Evolutionary conservation across 2,329 filamentous ascomycete genomes (phyloP).

Genomic region (Aspergillus niger): DNA sequence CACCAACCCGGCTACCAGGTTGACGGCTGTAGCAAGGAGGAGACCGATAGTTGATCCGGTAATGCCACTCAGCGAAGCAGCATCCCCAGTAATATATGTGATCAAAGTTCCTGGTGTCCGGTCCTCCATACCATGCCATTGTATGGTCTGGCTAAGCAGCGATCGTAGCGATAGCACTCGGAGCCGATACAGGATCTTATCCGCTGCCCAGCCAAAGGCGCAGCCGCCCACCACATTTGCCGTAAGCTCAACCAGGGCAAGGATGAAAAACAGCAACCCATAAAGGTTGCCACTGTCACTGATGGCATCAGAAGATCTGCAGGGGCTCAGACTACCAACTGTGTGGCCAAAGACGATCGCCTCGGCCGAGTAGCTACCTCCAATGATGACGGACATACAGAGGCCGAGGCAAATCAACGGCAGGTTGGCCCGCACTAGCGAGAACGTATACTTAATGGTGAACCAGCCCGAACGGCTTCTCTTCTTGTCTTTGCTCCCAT

Average conservation of each 20-base stretch:
- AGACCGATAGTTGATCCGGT: conserved; percentile 71
- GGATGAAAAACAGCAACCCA: conserved; percentile 60
- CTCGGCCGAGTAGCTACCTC: conserved; percentile 57
- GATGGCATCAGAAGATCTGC: conserved; percentile 52
- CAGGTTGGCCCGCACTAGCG: conserved; percentile 47
- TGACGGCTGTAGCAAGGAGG: conserved; percentile 67
- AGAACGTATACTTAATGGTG: conserved; percentile 35
- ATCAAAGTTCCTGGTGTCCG: conserved; percentile 64
- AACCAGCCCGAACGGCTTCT: conserved; percentile 26
- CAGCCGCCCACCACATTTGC: conserved; percentile 63
- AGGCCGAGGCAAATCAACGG: conserved; percentile 52
- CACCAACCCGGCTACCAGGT: conserved; percentile 67
- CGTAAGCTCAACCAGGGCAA: conserved; percentile 60
- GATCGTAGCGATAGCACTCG: conserved; percentile 65
- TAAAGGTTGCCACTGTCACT: conserved; percentile 54
- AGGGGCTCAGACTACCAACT: conserved; percentile 58
- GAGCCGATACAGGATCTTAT: conserved; percentile 65
- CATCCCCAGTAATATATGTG: conserved; percentile 69
- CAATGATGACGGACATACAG: conserved; percentile 56
- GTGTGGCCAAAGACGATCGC: conserved; percentile 63
- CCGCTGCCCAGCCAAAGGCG: conserved; percentile 59
- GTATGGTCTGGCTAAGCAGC: conserved; percentile 64
- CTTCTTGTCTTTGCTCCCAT: conserved; percentile 20
- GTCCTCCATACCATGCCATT: conserved; percentile 68
- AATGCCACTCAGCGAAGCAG: conserved; percentile 65